Evolutionary conservation across 140 eudicot species (phyloP), one percentile per base, ranked within the genome.

Genomic region (Ambrosia hybrid): DNA sequence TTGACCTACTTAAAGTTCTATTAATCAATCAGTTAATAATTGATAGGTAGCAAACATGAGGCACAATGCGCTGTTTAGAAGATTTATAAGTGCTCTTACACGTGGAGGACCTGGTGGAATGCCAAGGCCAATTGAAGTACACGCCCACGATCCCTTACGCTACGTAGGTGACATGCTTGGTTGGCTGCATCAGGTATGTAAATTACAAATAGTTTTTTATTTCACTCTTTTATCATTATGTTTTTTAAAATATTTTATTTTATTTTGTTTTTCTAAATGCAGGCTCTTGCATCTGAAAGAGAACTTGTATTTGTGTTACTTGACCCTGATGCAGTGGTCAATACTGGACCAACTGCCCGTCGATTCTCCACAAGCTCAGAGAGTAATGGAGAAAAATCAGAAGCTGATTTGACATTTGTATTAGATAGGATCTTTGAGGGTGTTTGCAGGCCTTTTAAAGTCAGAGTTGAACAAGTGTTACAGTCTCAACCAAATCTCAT

Each of bases 161-260:
- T 94, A 90, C 78, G 96, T 94, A n/a, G 99, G 99, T 48, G 99
- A 94, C 78, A 94, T 94, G 99, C 89, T 94, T 3, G 99, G 96
- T 41, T 94, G 97, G 99, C 81, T 90, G 57, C 99, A 94, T 88
- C 97, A 94, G 96, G 99, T 93, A 43, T 6, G 75, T 5, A 71
- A 70, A 14, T 26, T 52, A 16, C 45, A 3, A 37, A 51, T 33
- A 10, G 39, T 21, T 36, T 71, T 57, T 74, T 14, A 26, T 55
- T 59, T 57, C 46, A 51, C 37, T 71, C 45, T 55, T 72, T 39
- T 6, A 3, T 26, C 6, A 13, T 64, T 64, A 38, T 37, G 6
- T n/a, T 37, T 63, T 37, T 38, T 37, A 1, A 63, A 38, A 6
- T 12, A 21, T 16, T 4, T 16, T 57, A 16, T 11, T 41, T 4